Conservation (phyloP, 106 monocot genomes). For the Apostasia ramifera region DNA sequence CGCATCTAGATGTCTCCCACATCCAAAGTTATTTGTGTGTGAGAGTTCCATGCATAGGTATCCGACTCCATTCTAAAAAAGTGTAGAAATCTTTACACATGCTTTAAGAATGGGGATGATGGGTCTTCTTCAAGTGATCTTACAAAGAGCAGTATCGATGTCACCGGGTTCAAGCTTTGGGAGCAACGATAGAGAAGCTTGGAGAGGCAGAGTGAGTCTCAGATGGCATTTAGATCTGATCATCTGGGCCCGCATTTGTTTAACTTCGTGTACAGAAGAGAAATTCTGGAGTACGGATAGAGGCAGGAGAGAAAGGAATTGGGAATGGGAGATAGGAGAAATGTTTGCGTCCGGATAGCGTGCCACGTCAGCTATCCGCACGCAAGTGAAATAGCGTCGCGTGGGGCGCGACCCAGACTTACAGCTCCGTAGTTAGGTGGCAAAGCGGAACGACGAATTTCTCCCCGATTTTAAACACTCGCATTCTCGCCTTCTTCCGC, state of each 20-base stretch:
- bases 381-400: no score
- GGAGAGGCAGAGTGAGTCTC: slow-evolving; percentile 15
- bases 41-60: slow-evolving; percentile 23
- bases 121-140: slow-evolving; percentile 23
- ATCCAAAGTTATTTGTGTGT: slow-evolving; percentile 26
- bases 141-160: slow-evolving; percentile 12
- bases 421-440: no score
- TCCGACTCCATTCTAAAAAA: slow-evolving; percentile 16
- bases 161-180: slow-evolving; percentile 12
- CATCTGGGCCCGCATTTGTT: slow-evolving; percentile 28
- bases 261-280: slow-evolving; percentile 9
- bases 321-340: no score
- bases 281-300: slow-evolving; percentile 16
- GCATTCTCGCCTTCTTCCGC: no score
- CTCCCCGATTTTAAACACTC: no score
- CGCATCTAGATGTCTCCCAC: slow-evolving; percentile 5
- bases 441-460: no score
- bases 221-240: slow-evolving; percentile 24
- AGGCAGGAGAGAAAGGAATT: neutral
- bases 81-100: slow-evolving; percentile 14
- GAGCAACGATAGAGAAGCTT: slow-evolving; percentile 22
- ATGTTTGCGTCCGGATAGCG: no score
- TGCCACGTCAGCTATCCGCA: no score
- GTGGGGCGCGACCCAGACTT: no score
- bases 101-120: no score